These are phyloP conservation scores for Chernovozyma sophiae-reginae DNA, from an alignment of 1,139 yeast genomes.

Conservation along the genomic window DNA sequence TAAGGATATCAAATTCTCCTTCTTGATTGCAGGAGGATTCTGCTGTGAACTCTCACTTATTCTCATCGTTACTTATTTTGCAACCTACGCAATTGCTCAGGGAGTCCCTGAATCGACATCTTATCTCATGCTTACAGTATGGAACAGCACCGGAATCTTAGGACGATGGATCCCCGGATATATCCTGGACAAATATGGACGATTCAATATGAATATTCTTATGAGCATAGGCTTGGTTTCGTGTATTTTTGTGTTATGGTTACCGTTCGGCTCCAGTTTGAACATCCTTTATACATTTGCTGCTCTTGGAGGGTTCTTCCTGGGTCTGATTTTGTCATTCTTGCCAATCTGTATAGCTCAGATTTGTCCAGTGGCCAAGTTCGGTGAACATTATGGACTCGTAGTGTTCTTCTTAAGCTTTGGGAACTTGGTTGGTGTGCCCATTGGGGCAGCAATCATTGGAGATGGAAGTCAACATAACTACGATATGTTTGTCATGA, in stretches of 20 bases:
- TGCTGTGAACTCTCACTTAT: constrained; percentile 57
- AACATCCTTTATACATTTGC: constrained; percentile 34
- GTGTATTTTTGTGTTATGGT: constrained; percentile 32
- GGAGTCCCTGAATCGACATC: constrained; percentile 36
- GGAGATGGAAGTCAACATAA: constrained; percentile 26
- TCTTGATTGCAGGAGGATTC: constrained; percentile 34
- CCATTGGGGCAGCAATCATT: constrained; percentile 42
- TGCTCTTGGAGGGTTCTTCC: constrained; percentile 30
- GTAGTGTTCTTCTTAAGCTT: constrained; percentile 36
- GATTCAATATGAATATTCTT: constrained; percentile 34
- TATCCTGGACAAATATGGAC: constrained; percentile 35
- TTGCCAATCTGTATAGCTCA: constrained; percentile 40
- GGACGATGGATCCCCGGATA: constrained; percentile 40
- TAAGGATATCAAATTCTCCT: constrained; percentile 19
- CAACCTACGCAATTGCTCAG: constrained; percentile 40
- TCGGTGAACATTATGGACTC: constrained; percentile 41
- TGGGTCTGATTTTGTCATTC: constrained; percentile 28
- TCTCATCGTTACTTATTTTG: constrained; percentile 42
- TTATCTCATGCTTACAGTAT: constrained; percentile 33
- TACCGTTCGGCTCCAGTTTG: constrained; percentile 34
- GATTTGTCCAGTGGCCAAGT: constrained; percentile 33
- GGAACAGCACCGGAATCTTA: constrained; percentile 36
- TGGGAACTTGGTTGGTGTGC: constrained; percentile 41
- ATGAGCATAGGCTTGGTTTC: constrained; percentile 30
- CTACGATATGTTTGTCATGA: constrained; percentile 32